These are phyloP conservation scores for Nakaseomyces nivariensis DNA, from an alignment of 1,139 yeast species.

Conservation along the genomic window DNA sequence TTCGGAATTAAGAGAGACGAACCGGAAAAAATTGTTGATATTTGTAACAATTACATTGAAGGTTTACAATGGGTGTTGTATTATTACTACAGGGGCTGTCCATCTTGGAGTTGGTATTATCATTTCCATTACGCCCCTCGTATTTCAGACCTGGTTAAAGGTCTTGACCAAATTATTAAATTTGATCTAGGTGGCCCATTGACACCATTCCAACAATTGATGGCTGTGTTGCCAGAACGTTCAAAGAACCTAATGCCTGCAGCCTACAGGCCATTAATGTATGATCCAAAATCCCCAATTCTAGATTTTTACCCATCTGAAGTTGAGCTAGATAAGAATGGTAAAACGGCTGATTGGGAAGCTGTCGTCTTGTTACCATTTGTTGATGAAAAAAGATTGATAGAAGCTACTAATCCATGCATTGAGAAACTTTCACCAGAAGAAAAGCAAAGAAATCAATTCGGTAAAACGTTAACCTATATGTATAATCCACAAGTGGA, in stretches of 20 bases:
- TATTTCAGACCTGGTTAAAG: constrained; percentile 72
- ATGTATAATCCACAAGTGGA: constrained; percentile 70
- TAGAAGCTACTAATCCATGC: constrained; percentile 59
- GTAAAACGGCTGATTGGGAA: constrained; percentile 96
- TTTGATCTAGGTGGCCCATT: constrained; percentile 74
- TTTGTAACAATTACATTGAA: constrained; percentile 80
- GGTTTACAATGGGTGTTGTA: constrained; percentile 94
- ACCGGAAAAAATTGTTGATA: constrained; percentile 45
- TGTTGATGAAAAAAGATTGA: constrained; percentile 72
- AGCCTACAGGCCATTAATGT: constrained; percentile 73
- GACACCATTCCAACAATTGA: constrained; percentile 88
- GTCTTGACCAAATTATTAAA: constrained; percentile 49
- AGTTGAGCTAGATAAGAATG: constrained; percentile 84
- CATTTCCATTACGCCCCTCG: constrained; percentile 87
- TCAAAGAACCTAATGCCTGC: constrained; percentile 73
- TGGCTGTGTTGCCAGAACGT: constrained; percentile 96
- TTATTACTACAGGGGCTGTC: constrained; percentile 82
- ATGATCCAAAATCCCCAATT: constrained; percentile 82
- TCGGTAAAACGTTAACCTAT: constrained; percentile 62
- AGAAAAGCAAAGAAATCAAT: constrained; percentile 62
- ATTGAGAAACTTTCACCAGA: constrained; percentile 54
- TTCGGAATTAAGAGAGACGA: constrained; percentile 48
- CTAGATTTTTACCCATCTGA: constrained; percentile 84
- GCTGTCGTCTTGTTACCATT: constrained; percentile 93
- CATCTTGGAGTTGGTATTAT: constrained; percentile 93